Conservation (phyloP, 805 yeast species). For the Brettanomyces custersianus region DNA sequence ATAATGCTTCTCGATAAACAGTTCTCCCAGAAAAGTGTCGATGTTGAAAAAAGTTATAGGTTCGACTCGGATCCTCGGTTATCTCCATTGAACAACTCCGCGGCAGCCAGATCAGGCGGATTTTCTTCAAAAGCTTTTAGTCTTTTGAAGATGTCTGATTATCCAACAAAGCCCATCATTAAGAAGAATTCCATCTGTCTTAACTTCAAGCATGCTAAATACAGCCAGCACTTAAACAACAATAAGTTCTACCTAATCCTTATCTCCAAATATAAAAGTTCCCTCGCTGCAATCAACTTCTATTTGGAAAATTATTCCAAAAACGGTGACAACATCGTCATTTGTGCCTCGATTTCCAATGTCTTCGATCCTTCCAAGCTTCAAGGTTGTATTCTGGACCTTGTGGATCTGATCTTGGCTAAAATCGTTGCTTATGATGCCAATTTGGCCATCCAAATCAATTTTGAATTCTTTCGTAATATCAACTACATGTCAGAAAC, state of each 20-base stretch:
- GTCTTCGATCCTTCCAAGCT: slow-evolving; percentile 13
- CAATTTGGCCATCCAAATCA: slow-evolving; percentile 33
- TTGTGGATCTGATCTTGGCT: slow-evolving; percentile 33
- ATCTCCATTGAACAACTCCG: slow-evolving; percentile 3
- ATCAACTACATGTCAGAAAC: slow-evolving; percentile 46
- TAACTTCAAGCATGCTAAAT: slow-evolving; percentile 35
- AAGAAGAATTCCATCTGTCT: slow-evolving; percentile 27
- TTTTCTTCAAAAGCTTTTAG: slow-evolving; percentile 9
- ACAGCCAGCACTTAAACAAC: slow-evolving; percentile 11
- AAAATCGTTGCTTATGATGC: slow-evolving; percentile 22
- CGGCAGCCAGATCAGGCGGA: slow-evolving; percentile 6
- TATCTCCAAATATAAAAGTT: slow-evolving; percentile 55
- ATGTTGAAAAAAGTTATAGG: slow-evolving; percentile 25
- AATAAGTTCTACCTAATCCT: slow-evolving; percentile 34
- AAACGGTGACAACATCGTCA: slow-evolving; percentile 57
- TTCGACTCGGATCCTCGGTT: slow-evolving; percentile 7
- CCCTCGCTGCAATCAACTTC: slow-evolving; percentile 73
- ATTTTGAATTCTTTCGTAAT: slow-evolving; percentile 46
- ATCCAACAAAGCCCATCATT: slow-evolving; percentile 27
- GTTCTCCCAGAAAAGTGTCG: slow-evolving; percentile 30
- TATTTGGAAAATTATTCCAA: slow-evolving; percentile 39
- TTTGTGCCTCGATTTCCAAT: slow-evolving; percentile 26
- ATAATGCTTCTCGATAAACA: slow-evolving; percentile 47
- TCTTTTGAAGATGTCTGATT: slow-evolving; percentile 17
- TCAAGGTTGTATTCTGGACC: slow-evolving; percentile 17